A percentile compares a stretch with the other conserved stretches of the same genome.
Evolutionary conservation across 768 basidiomycete genomes (phyloP).

Genomic region (Coprinopsis strossmayeri): DNA sequence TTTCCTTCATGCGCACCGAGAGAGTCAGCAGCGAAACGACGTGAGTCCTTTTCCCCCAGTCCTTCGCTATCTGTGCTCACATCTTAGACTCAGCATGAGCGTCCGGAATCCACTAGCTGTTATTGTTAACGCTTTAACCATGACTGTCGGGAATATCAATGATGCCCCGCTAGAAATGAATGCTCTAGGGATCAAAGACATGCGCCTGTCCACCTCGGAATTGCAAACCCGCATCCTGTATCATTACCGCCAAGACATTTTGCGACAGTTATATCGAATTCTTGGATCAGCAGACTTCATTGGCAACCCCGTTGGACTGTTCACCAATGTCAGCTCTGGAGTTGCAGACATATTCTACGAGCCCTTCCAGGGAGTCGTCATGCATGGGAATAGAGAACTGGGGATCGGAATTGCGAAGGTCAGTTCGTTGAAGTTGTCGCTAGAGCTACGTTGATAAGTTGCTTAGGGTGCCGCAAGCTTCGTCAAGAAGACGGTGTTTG

Average conservation of each 20-base stretch:
- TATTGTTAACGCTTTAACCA: slow-evolving; percentile 88
- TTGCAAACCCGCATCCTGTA: slow-evolving; percentile 79
- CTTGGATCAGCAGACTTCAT: slow-evolving; percentile 98
- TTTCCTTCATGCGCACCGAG: slow-evolving; percentile 98
- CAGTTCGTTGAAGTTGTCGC: slow-evolving; percentile 2
- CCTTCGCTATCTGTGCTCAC: slow-evolving; percentile 7
- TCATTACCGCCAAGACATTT: slow-evolving; percentile 90
- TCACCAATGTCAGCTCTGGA: slow-evolving; percentile 97
- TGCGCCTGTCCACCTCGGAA: slow-evolving; percentile 81
- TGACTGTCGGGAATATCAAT: slow-evolving; percentile 96
- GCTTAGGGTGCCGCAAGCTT: slow-evolving; percentile 93
- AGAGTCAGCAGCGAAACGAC: slow-evolving; percentile 89
- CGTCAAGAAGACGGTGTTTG: slow-evolving; percentile 98
- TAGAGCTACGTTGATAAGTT: background rate
- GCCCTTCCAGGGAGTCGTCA: slow-evolving; percentile 93
- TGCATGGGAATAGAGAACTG: slow-evolving; percentile 92
- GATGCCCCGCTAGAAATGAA: slow-evolving; percentile 94
- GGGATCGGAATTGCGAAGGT: slow-evolving; percentile 95
- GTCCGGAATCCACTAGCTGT: slow-evolving; percentile 89
- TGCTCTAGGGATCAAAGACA: slow-evolving; percentile 89
- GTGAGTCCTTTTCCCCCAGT: slow-evolving; percentile 35
- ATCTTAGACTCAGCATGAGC: slow-evolving; percentile 43
- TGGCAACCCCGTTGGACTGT: slow-evolving; percentile 92
- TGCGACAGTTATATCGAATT: slow-evolving; percentile 92
- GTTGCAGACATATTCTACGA: slow-evolving; percentile 99